Evolutionary conservation across 805 yeast species (phyloP), one percentile per base, ranked within the genome.

Genomic region (Saccharomycopsis capsularis): DNA sequence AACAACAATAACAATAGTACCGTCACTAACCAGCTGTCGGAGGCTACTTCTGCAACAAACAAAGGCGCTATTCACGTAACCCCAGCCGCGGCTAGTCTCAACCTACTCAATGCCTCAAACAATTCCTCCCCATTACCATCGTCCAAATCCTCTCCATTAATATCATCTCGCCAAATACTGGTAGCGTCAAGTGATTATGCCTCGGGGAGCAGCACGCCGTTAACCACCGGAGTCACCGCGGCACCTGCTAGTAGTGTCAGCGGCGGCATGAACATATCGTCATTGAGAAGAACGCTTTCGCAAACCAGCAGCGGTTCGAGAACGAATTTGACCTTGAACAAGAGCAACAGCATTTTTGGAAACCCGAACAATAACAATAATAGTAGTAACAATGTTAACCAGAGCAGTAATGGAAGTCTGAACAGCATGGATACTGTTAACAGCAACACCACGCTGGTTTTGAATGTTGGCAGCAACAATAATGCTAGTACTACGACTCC

Each of bases 361-460:
- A 39, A 39, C 16, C 27, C 21, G 22, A 46, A 24, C 22, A 46
- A 18, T 32, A 32, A 7, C 32, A 41, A 30, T 41, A 36, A n/a
- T 41, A 42, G 24, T 42, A 24, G 29, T 34, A 21, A 37, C 23
- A 21, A 29, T 23, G 18, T 22, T 25, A 21, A 13, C 38, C 18
- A 9, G 6, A 34, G 18, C n/a, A n/a, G 29, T 59, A 16, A 9
- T 34, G 19, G 19, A 9, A 34, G 38, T 34, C 7, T 34, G n/a
- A 9, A 11, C 19, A 34, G 63, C 34, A 39, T 65, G 18, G 45
- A 50, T 22, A 50, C 57, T 2, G n/a, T n/a, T n/a, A n/a, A n/a
- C n/a, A n/a, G n/a, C n/a, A n/a, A n/a, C n/a, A n/a, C n/a, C n/a
- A n/a, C n/a, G n/a, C n/a, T n/a, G n/a, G n/a, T n/a, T n/a, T n/a